A percentile compares a stretch with the other conserved stretches of the same genome.
Conservation (phyloP, 2,329 filamentous ascomycete species). For the Curvularia hawaiiensis region DNA sequence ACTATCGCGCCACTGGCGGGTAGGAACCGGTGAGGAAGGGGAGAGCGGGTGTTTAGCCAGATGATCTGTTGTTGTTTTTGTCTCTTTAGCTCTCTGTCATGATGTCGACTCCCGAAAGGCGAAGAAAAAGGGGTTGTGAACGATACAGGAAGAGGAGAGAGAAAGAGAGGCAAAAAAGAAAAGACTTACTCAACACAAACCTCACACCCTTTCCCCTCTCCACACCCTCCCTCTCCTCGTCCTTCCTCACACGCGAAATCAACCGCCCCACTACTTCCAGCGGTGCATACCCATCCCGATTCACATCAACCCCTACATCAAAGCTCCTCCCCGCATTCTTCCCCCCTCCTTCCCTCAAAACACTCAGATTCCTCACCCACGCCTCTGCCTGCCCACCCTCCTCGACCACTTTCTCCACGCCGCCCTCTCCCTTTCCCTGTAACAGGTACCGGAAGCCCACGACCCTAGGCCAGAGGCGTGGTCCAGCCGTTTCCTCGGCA, state of each 20-base stretch:
- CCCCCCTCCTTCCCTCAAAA: slow-evolving; percentile 59
- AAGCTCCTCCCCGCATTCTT: slow-evolving; percentile 71
- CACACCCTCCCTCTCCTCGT: slow-evolving; percentile 54
- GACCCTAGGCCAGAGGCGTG: slow-evolving; percentile 66
- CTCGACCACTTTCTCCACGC: slow-evolving; percentile 55
- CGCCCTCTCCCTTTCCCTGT: slow-evolving; percentile 57
- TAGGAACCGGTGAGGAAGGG: slow-evolving; percentile 55
- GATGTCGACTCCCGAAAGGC: too few relatives aligned
- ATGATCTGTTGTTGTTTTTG: slow-evolving; percentile 81
- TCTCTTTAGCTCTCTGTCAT: too few relatives aligned
- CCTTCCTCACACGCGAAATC: slow-evolving; percentile 51
- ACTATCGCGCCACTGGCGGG: slow-evolving; percentile 66
- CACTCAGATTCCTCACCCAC: slow-evolving; percentile 3
- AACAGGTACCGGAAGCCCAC: slow-evolving; percentile 83
- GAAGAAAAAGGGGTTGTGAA: too few relatives aligned
- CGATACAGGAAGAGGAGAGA: too few relatives aligned
- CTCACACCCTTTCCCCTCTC: slow-evolving; percentile 60
- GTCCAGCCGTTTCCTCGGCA: slow-evolving; percentile 65
- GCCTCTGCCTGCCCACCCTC: slow-evolving; percentile 41
- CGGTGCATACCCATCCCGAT: slow-evolving; percentile 72
- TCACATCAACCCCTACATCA: slow-evolving; percentile 83
- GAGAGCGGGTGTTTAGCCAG: slow-evolving; percentile 86
- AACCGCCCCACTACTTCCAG: slow-evolving; percentile 46
- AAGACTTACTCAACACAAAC: slow-evolving; percentile 71
- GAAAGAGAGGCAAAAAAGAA: too few relatives aligned